A percentile compares a stretch with the other conserved stretches of the same genome.
Evolutionary conservation across 306 rosid genomes (phyloP).

Genomic region (Casuarina equisetifolia): DNA sequence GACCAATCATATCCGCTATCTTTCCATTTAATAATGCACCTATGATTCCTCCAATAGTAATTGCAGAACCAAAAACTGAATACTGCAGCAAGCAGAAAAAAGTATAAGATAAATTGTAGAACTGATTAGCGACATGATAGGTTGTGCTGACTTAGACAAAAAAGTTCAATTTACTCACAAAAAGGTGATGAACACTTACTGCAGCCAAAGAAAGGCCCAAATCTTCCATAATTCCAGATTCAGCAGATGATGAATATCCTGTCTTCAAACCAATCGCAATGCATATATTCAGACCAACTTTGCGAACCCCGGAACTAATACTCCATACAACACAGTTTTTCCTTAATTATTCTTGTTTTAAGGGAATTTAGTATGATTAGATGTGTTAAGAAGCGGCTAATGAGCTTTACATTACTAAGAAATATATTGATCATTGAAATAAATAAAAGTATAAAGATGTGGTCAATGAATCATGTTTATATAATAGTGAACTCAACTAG

Average conservation of each 20-base stretch:
- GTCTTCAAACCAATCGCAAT: neutral
- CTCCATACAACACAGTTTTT: neutral
- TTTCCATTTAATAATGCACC: slow-evolving; percentile 74
- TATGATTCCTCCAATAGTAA: slow-evolving; percentile 82
- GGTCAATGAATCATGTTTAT: too few species aligned
- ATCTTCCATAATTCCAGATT: slow-evolving; percentile 4
- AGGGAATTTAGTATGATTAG: too few species aligned
- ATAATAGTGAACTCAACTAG: too few species aligned
- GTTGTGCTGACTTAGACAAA: neutral
- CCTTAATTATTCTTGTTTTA: too few species aligned
- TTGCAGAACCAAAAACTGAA: slow-evolving; percentile 74
- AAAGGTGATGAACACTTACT: neutral
- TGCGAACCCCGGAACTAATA: neutral
- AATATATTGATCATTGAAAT: too few species aligned
- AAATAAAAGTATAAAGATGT: too few species aligned
- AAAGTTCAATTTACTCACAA: neutral
- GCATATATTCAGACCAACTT: neutral
- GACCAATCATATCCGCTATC: slow-evolving; percentile 68
- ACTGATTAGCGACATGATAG: neutral
- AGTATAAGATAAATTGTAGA: neutral
- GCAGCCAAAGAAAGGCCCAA: neutral
- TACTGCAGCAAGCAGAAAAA: slow-evolving; percentile 42
- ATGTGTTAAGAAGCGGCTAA: too few species aligned
- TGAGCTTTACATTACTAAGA: too few species aligned
- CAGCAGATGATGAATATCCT: slow-evolving; percentile 8